Evolutionary conservation across 257 asterid species (phyloP).

Genomic region (Fraxinus excelsior): DNA sequence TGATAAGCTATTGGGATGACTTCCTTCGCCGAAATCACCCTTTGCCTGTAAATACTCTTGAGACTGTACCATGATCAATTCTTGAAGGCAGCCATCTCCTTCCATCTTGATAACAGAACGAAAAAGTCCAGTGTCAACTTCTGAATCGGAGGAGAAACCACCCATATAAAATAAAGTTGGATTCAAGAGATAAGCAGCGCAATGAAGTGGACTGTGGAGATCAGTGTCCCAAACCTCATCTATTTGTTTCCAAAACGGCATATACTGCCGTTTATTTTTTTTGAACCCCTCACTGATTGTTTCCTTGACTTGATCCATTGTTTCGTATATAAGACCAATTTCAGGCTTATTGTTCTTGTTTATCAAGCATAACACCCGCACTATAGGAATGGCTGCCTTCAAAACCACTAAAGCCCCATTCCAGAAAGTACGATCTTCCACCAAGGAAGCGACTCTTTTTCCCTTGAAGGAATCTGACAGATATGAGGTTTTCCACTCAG

Average conservation of each 20-base stretch:
- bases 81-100: conserved; percentile 3
- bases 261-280: conserved; percentile 23
- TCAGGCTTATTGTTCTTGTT: conserved; percentile 14
- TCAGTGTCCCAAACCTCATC: conserved; percentile 40
- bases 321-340: conserved; percentile 37
- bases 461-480: conserved; percentile 28
- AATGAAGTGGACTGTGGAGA: conserved; percentile 43
- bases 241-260: conserved; percentile 39
- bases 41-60: conserved; percentile 15
- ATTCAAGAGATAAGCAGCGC: conserved; percentile 40
- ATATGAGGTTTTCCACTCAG: conserved; percentile 29
- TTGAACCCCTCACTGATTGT: conserved; percentile 31
- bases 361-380: conserved; percentile 22
- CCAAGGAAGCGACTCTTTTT: conserved; percentile 24
- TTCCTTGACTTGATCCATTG: conserved; percentile 43
- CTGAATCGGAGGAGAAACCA: conserved; percentile 25
- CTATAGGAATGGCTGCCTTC: conserved; percentile 35
- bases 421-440: conserved; percentile 36
- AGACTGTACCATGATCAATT: conserved; percentile 13
- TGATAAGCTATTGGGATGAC: not conserved
- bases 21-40: conserved; percentile 14
- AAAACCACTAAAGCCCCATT: conserved; percentile 20
- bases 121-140: conserved; percentile 39
- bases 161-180: conserved; percentile 28
- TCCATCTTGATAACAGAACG: conserved; percentile 22